A percentile compares a stretch with the other conserved stretches of the same genome.
These are phyloP conservation scores for Puccinia hordei DNA, from an alignment of 1,284 basidiomycete genomes.

Conservation along the genomic window DNA sequence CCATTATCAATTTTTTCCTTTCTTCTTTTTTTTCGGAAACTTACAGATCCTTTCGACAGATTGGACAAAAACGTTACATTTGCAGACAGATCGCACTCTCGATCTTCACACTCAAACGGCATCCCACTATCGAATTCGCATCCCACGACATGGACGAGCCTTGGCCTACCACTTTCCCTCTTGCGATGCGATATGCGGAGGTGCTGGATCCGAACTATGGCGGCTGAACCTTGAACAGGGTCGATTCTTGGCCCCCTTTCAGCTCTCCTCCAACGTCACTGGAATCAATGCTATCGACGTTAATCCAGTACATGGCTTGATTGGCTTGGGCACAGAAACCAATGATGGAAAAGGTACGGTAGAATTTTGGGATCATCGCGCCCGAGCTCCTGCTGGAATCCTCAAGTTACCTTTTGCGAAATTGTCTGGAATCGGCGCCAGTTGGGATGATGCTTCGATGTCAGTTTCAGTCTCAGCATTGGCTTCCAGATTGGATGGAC, in stretches of 20 bases:
- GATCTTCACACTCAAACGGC: conserved; percentile 93
- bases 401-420: conserved; percentile 54
- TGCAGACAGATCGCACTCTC: conserved; percentile 92
- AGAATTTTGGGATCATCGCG: conserved; percentile 94
- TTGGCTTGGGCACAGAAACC: conserved; percentile 79
- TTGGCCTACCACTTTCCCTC: conserved; percentile 86
- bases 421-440: conserved; percentile 63
- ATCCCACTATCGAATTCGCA: conserved; percentile 85
- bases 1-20: not conserved
- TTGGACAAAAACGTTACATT: conserved; percentile 98
- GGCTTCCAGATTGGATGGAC: conserved; percentile 78
- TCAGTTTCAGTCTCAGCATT: conserved; percentile 78
- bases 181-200: conserved; percentile 75
- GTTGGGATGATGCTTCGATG: conserved; percentile 50
- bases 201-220: conserved; percentile 81
- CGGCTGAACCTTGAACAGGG: conserved; percentile 95
- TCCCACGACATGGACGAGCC: conserved; percentile 89
- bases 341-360: conserved; percentile 68
- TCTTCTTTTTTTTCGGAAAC: not conserved
- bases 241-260: conserved; percentile 79
- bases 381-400: conserved; percentile 71
- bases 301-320: conserved; percentile 88
- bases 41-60: conserved; percentile 87
- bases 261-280: conserved; percentile 60
- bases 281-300: conserved; percentile 92